Percentiles rank a stretch among this genome's conserved stretches.
Evolutionary conservation across 768 basidiomycete genomes (phyloP).

Genomic region (Auricularia sp.): DNA sequence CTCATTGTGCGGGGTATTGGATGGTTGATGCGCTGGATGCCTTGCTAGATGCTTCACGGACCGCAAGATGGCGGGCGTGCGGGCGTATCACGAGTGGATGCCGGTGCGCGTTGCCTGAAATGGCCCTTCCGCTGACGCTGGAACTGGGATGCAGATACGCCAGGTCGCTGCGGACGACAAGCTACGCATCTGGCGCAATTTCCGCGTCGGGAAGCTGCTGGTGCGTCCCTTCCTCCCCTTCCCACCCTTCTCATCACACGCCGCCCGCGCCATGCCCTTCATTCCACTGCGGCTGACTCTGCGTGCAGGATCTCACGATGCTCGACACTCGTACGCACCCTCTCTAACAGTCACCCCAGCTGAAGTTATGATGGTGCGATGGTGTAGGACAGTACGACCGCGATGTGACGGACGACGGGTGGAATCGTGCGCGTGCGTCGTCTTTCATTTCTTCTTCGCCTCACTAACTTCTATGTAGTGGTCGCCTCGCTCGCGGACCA

Average conservation of each 20-base stretch:
- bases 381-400: slow-evolving; percentile 41
- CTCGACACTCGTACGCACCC: slow-evolving; percentile 43
- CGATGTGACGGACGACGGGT: slow-evolving; percentile 42
- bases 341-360: not conserved
- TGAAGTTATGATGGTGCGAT: not conserved
- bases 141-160: slow-evolving; percentile 46
- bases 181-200: slow-evolving; percentile 55
- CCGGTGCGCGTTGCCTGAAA: slow-evolving; percentile 6
- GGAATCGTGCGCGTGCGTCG: not conserved
- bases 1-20: too few relatives aligned
- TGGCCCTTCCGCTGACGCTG: slow-evolving; percentile 6
- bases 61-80: slow-evolving; percentile 46
- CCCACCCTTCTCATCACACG: not conserved
- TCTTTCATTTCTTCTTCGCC: not conserved
- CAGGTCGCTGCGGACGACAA: slow-evolving; percentile 46
- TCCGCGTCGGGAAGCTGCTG: slow-evolving; percentile 51
- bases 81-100: slow-evolving; percentile 42
- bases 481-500: slow-evolving; percentile 35
- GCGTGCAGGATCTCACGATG: slow-evolving; percentile 40
- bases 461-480: slow-evolving; percentile 18
- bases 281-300: not conserved
- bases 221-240: not conserved
- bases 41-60: slow-evolving; percentile 40
- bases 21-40: not conserved
- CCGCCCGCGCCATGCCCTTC: too few relatives aligned